A percentile compares a stretch with the other conserved stretches of the same genome.
Evolutionary conservation across 495 filamentous ascomycete genomes (phyloP).

Genomic region (Neurospora sp.): DNA sequence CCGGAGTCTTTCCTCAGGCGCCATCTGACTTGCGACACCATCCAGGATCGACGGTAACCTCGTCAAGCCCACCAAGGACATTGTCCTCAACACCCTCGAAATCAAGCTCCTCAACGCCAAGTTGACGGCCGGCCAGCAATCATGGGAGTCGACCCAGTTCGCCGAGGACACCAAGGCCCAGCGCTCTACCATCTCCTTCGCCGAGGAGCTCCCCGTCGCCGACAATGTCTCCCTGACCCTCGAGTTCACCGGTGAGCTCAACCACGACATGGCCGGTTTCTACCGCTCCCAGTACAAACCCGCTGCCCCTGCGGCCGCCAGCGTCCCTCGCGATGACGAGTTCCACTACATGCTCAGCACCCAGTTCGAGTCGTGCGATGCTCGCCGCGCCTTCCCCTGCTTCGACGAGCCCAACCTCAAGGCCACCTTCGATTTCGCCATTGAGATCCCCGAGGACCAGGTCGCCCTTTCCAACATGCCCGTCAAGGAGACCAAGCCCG

Average conservation of each 20-base stretch:
- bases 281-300: slow-evolving; percentile 94
- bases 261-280: slow-evolving; percentile 93
- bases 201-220: slow-evolving; percentile 51
- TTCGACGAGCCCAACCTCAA: slow-evolving; percentile 98
- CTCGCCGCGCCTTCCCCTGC: slow-evolving; percentile 87
- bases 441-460: slow-evolving; percentile 80
- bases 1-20: not conserved
- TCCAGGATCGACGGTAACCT: slow-evolving; percentile 45
- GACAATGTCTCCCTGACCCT: slow-evolving; percentile 56
- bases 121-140: slow-evolving; percentile 32
- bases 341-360: slow-evolving; percentile 91
- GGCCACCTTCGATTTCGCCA: slow-evolving; percentile 84
- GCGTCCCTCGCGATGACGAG: slow-evolving; percentile 67
- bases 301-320: slow-evolving; percentile 50
- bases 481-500: slow-evolving; percentile 53
- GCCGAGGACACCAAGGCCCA: slow-evolving; percentile 72
- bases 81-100: slow-evolving; percentile 65
- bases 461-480: slow-evolving; percentile 94
- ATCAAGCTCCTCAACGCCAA: slow-evolving; percentile 49
- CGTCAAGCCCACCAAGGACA: slow-evolving; percentile 50
- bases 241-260: slow-evolving; percentile 76
- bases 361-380: slow-evolving; percentile 95
- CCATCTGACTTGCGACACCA: not conserved
- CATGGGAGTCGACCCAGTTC: slow-evolving; percentile 53
- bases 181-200: slow-evolving; percentile 63